phyloP scores from a whole-genome alignment of 192 early-diverging fungal genomes.

The Coemansia sp. region DNA sequence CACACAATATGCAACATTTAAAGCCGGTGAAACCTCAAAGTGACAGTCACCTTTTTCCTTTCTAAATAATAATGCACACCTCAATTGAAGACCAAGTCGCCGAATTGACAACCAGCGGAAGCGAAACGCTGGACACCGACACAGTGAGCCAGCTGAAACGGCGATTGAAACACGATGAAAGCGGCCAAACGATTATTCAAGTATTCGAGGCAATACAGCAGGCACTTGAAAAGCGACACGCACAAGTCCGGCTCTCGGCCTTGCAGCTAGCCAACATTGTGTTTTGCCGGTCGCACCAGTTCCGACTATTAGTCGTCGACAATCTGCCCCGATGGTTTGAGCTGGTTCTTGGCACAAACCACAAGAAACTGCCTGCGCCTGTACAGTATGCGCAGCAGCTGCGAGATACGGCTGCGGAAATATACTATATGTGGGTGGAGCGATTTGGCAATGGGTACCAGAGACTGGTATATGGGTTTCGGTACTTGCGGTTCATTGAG shows the following conservation, averaged over 20 bases:
- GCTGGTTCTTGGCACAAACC: slow-evolving; percentile 61
- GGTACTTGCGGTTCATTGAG: slow-evolving; percentile 56
- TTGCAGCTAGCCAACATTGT: slow-evolving; percentile 61
- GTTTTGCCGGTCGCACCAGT: slow-evolving; percentile 65
- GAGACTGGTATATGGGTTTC: slow-evolving; percentile 58
- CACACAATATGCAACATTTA: not conserved
- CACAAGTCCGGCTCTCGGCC: slow-evolving; percentile 62
- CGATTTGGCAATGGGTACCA: slow-evolving; percentile 59
- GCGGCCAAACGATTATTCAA: not conserved
- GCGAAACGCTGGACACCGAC: slow-evolving; percentile 17
- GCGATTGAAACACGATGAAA: slow-evolving; percentile 17
- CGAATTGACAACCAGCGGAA: slow-evolving; percentile 23
- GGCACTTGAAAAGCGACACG: slow-evolving; percentile 26
- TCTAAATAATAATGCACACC: slow-evolving; percentile 9
- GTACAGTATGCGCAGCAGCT: slow-evolving; percentile 53
- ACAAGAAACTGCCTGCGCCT: slow-evolving; percentile 57
- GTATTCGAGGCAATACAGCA: slow-evolving; percentile 11
- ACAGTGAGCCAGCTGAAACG: slow-evolving; percentile 26
- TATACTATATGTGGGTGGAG: slow-evolving; percentile 59
- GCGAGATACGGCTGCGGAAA: slow-evolving; percentile 49
- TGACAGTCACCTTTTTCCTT: slow-evolving; percentile 2
- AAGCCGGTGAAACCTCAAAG: not conserved
- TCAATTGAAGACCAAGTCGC: slow-evolving; percentile 20
- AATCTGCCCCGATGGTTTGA: slow-evolving; percentile 58
- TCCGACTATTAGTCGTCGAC: slow-evolving; percentile 56